Base-by-base conservation (phyloP, 1,139 yeast genomes). In the Debaryomyces udenii region DNA sequence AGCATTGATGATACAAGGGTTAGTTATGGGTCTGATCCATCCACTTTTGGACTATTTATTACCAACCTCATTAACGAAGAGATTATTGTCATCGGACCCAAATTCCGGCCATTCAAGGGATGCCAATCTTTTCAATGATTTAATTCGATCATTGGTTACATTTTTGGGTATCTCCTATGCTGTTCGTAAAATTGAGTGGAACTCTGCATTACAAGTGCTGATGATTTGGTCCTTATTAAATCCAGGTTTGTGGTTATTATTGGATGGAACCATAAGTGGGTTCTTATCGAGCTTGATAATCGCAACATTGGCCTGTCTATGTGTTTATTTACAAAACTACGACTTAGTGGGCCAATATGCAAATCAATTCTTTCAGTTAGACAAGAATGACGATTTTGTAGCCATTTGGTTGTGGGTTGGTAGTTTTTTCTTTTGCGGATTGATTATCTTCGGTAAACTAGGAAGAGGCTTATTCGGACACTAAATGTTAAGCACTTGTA, bases 101-200 rank as follows among this genome's bases (percentile, higher is more conserved):
- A 59, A 67, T 44, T 68, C 71, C 1, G 46, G 51, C 26, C 51
- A 56, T 27, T 51, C 61, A 10, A 53, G 52, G 23, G 51, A 53
- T 39, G 57, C 67, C 35, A 64, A 62, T 41, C 49, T 70, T 35
- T 48, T 64, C 29, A 70, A 64, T 48, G 78, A 73, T 47, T 58
- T 68, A 27, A 45, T 73, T 28, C 76, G 96, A 47, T 78, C 87
- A 29, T 69, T 79, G 39, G 82, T 88, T 37, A 90, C 95, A 6
- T 80, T 90, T 53, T 66, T 90, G 46, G 97, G 97, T 3, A 80
- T 91, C 22, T 78, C 88, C 6, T 90, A 87, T 56, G 96, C 95
- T 16, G 78, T 90, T 34, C 78, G 94, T 48, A 85, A 85, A 52
- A 75, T 88, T 36, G 85, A 85, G 49, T 89, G 96, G 96, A 68